Evolutionary conservation across 2,329 filamentous ascomycete genomes (phyloP).

Genomic region (Penicillium decumbens): DNA sequence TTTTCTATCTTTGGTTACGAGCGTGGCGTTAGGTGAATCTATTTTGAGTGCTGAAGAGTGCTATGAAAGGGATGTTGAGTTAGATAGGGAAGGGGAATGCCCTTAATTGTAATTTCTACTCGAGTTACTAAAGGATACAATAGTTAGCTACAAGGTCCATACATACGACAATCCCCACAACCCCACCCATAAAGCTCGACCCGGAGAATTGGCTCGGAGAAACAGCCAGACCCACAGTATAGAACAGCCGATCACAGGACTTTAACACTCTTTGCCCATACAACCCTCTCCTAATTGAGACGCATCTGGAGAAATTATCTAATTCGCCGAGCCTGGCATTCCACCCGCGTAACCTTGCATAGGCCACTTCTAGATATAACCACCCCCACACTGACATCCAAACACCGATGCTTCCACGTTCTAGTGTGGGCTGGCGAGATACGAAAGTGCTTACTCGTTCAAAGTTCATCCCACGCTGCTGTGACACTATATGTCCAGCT

Average conservation of each 20-base stretch:
- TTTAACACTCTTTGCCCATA: background rate
- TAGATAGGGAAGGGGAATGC: background rate
- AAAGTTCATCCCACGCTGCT: background rate
- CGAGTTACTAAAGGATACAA: too few relatives aligned
- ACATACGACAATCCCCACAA: background rate
- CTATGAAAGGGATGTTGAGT: background rate
- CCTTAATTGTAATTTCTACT: too few relatives aligned
- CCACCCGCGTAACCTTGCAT: background rate
- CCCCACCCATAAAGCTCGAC: background rate
- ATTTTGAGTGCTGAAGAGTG: background rate
- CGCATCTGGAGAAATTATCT: constrained; percentile 1
- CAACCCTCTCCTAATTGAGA: background rate
- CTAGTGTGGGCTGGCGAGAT: too few relatives aligned
- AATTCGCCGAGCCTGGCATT: constrained; percentile 6
- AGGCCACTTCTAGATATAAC: background rate
- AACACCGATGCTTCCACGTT: background rate
- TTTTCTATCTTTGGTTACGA: background rate
- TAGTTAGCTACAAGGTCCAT: background rate
- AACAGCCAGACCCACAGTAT: background rate
- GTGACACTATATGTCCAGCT: background rate
- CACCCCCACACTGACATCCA: background rate
- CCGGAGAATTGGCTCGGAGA: constrained; percentile 13
- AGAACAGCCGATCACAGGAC: background rate
- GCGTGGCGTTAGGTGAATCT: background rate
- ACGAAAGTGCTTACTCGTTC: background rate